These are phyloP conservation scores for Wickerhamiella infanticola DNA, from an alignment of 1,139 yeast species.

Conservation along the genomic window DNA sequence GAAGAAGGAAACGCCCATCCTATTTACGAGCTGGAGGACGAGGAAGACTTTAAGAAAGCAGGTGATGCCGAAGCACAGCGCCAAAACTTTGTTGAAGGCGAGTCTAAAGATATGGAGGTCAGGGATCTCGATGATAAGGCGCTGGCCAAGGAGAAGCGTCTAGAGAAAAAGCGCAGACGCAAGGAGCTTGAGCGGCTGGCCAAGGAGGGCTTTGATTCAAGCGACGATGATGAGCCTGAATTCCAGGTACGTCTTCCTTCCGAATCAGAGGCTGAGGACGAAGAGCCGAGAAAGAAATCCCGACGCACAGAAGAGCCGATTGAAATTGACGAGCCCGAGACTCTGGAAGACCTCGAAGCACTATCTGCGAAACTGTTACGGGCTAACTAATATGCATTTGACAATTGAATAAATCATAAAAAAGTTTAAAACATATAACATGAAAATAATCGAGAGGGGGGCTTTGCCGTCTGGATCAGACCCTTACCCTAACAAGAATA, in stretches of 20 bases:
- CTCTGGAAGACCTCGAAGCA: slow-evolving; percentile 86
- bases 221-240: slow-evolving; percentile 17
- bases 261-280: slow-evolving; percentile 5
- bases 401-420: background rate
- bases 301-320: slow-evolving; percentile 26
- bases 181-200: slow-evolving; percentile 55
- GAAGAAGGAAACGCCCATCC: slow-evolving; percentile 90
- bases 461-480: too few relatives aligned
- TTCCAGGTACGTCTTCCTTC: slow-evolving; percentile 10
- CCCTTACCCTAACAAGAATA: too few relatives aligned
- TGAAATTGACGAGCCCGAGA: slow-evolving; percentile 77
- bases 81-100: slow-evolving; percentile 47
- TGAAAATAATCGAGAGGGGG: background rate
- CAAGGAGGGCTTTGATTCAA: slow-evolving; percentile 32
- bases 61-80: slow-evolving; percentile 67
- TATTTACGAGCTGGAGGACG: slow-evolving; percentile 78
- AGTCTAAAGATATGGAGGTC: slow-evolving; percentile 47
- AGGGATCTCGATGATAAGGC: slow-evolving; percentile 69
- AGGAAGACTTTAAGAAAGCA: slow-evolving; percentile 62
- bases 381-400: slow-evolving; percentile 2
- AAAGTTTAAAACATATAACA: background rate
- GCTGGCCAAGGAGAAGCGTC: slow-evolving; percentile 66
- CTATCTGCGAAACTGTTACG: slow-evolving; percentile 53
- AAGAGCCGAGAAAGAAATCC: slow-evolving; percentile 23
- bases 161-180: slow-evolving; percentile 79